Conservation (phyloP, 257 asterid genomes). For the Plantago major region DNA sequence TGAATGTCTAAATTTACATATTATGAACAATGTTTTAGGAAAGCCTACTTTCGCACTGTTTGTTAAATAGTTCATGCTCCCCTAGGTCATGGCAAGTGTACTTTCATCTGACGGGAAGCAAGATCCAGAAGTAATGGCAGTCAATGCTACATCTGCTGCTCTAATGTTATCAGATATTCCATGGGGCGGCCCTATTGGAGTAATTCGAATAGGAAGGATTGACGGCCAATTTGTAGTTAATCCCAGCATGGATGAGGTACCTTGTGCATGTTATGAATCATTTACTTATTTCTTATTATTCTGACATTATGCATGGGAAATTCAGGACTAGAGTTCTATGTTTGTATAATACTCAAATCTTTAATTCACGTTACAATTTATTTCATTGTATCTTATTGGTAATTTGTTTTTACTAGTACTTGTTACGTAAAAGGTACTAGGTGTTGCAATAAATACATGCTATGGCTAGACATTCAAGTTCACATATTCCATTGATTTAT, state of each 20-base stretch:
- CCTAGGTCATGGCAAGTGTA: constrained; percentile 80
- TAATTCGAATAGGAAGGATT: constrained; percentile 86
- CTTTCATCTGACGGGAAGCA: constrained; percentile 92
- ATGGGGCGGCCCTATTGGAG: constrained; percentile 99
- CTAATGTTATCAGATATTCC: constrained; percentile 94
- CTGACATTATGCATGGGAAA: no score
- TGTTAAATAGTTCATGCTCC: constrained; percentile 4
- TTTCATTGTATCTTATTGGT: no score
- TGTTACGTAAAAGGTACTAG: no score
- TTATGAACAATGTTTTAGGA: constrained; percentile 8
- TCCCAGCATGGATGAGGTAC: constrained; percentile 96
- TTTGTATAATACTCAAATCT: background rate
- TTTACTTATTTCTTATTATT: no score
- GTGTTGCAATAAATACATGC: no score
- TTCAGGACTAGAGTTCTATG: background rate
- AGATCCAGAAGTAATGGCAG: constrained; percentile 98
- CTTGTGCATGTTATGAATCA: background rate
- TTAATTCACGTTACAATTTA: no score
- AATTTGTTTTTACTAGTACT: no score
- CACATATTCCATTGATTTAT: no score
- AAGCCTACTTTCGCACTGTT: constrained; percentile 12
- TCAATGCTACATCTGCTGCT: constrained; percentile 96
- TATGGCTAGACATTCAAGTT: no score
- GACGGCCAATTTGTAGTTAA: constrained; percentile 72
- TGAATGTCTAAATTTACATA: background rate